These are phyloP conservation scores for Pouteria campechiana DNA, from an alignment of 179 eudicot genomes.

Conservation along the genomic window DNA sequence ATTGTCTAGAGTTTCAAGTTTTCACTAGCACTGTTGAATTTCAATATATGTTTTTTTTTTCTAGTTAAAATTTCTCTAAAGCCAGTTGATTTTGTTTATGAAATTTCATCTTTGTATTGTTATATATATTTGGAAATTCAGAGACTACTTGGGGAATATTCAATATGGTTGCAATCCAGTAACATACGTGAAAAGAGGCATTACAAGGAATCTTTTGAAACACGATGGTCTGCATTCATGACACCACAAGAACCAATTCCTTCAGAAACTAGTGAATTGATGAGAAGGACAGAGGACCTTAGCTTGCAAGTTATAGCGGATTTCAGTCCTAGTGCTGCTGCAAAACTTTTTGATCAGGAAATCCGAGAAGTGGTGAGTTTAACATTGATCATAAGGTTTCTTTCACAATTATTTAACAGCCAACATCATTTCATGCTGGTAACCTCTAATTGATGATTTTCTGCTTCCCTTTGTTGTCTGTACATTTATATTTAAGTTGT, in stretches of 20 bases:
- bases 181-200: conserved; percentile 42
- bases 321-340: conserved; percentile 62
- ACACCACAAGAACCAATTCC: conserved; percentile 19
- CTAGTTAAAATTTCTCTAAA: too few species aligned
- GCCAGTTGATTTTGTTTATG: too few species aligned
- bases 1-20: too few species aligned
- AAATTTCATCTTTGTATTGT: too few species aligned
- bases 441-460: too few species aligned
- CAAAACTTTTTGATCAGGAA: conserved; percentile 82
- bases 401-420: not conserved
- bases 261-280: conserved; percentile 18
- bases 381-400: not conserved
- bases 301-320: conserved; percentile 46
- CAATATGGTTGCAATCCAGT: conserved; percentile 57
- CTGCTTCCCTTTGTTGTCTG: too few species aligned
- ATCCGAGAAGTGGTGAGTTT: conserved; percentile 82
- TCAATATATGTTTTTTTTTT: too few species aligned
- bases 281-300: conserved; percentile 31
- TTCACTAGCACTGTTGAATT: too few species aligned
- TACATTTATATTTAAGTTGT: too few species aligned
- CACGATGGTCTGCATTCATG: conserved; percentile 55
- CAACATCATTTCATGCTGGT: too few species aligned
- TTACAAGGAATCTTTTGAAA: conserved; percentile 58
- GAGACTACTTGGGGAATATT: conserved; percentile 62
- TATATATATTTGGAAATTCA: conserved; percentile 14